Percentiles rank a stretch among this genome's conserved stretches.
Conservation (phyloP, 1,284 basidiomycete genomes). For the Austropuccinia psidii region DNA sequence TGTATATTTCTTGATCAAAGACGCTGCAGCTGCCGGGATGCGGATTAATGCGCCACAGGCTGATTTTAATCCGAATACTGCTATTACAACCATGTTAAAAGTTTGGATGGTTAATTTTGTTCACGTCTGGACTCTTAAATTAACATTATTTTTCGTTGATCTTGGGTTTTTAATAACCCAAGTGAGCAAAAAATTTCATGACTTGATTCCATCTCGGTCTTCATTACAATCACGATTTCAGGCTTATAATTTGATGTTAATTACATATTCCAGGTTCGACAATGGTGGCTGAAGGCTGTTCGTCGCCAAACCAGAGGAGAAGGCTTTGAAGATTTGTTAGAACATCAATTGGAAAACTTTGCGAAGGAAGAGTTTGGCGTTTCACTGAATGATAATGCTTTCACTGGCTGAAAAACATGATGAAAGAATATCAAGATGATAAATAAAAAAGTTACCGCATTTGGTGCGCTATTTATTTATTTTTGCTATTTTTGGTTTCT, state of each 20-base stretch:
- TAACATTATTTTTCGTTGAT: constrained; percentile 11
- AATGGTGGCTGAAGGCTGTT: constrained; percentile 22
- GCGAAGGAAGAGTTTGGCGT: constrained; percentile 33
- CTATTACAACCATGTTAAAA: neutral
- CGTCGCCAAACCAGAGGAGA: neutral
- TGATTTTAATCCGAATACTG: neutral
- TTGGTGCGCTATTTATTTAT: no score
- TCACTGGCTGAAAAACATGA: constrained; percentile 25
- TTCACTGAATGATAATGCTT: constrained; percentile 2
- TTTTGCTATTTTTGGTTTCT: no score
- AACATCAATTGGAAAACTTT: constrained; percentile 7
- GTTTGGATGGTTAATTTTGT: neutral
- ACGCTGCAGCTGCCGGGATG: constrained; percentile 27
- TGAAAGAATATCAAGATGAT: no score
- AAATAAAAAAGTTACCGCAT: no score
- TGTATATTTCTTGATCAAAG: neutral
- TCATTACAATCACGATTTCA: neutral
- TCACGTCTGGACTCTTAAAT: constrained; percentile 1
- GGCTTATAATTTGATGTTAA: neutral
- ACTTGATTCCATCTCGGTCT: neutral
- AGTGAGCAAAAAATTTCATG: neutral
- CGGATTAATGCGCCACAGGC: neutral
- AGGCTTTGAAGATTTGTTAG: constrained; percentile 31
- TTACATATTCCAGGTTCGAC: constrained; percentile 1
- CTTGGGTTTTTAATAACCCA: constrained; percentile 17